A percentile compares a stretch with the other conserved stretches of the same genome.
These are phyloP conservation scores for Geotrichum europaeum DNA, from an alignment of 1,139 yeast genomes.

Conservation along the genomic window DNA sequence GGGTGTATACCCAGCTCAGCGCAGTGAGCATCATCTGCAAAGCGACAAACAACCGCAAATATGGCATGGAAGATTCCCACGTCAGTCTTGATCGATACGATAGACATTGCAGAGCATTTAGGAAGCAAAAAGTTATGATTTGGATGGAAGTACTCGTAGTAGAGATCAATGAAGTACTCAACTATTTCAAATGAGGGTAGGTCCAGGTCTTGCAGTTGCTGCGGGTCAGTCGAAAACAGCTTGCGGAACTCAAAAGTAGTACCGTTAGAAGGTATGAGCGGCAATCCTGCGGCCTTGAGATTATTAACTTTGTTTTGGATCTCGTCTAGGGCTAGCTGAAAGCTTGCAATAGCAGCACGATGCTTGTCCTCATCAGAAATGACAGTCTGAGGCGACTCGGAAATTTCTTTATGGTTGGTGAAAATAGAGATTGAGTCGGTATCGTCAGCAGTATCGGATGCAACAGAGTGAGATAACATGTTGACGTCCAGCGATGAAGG, in stretches of 20 bases:
- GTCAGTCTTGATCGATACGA: constrained; percentile 36
- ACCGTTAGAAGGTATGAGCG: not conserved
- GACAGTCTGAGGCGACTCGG: no score
- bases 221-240: no score
- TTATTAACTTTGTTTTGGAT: constrained; percentile 1
- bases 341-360: constrained; percentile 1
- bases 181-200: constrained; percentile 43
- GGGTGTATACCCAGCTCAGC: constrained; percentile 11
- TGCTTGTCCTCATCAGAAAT: constrained; percentile 7
- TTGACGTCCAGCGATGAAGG: no score
- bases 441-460: no score
- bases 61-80: constrained; percentile 45
- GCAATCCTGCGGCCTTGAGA: not conserved
- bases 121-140: constrained; percentile 44
- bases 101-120: constrained; percentile 35
- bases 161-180: constrained; percentile 41
- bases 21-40: constrained; percentile 20
- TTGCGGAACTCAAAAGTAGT: no score
- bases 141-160: constrained; percentile 45
- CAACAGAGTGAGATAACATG: no score
- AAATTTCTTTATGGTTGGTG: no score
- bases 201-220: constrained; percentile 28
- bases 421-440: no score
- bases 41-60: constrained; percentile 41
- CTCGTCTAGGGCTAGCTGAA: constrained; percentile 7